Conservation (phyloP, 208 protist species). For the Trypanosoma rangeli region DNA sequence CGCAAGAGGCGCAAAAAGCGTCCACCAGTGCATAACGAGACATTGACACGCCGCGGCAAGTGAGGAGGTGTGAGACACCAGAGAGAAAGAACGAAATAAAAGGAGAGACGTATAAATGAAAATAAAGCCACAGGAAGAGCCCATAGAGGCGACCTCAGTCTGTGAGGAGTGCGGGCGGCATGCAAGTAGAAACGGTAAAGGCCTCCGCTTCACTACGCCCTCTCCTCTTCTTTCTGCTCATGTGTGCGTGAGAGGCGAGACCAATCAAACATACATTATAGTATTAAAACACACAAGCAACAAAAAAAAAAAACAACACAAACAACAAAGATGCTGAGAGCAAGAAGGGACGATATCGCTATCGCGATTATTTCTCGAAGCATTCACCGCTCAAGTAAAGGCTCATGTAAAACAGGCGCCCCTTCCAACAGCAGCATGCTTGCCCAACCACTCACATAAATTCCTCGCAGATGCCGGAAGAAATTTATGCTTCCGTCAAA, state of each 20-base stretch:
- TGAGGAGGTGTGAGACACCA: neutral
- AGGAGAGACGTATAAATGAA: neutral
- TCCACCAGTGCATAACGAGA: too few species aligned
- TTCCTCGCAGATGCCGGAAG: neutral
- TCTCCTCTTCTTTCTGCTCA: neutral
- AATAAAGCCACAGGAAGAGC: neutral
- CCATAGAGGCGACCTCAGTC: neutral
- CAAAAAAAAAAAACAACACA: neutral
- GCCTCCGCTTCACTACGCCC: too few species aligned
- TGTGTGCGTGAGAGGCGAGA: neutral
- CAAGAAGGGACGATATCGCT: neutral
- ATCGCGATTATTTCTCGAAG: too few species aligned
- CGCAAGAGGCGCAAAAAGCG: neutral
- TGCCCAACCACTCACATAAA: too few species aligned
- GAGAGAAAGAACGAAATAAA: constrained; percentile 8
- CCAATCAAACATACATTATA: neutral
- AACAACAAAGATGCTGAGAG: neutral
- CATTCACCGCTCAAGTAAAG: too few species aligned
- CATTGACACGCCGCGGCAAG: too few species aligned
- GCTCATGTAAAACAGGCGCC: neutral
- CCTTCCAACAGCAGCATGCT: neutral
- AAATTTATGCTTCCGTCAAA: too few species aligned
- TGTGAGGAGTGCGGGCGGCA: neutral
- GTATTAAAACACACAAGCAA: too few species aligned
- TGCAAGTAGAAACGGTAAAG: too few species aligned